phyloP scores from a whole-genome alignment of 768 basidiomycete species.

The Tylopilus felleus region DNA sequence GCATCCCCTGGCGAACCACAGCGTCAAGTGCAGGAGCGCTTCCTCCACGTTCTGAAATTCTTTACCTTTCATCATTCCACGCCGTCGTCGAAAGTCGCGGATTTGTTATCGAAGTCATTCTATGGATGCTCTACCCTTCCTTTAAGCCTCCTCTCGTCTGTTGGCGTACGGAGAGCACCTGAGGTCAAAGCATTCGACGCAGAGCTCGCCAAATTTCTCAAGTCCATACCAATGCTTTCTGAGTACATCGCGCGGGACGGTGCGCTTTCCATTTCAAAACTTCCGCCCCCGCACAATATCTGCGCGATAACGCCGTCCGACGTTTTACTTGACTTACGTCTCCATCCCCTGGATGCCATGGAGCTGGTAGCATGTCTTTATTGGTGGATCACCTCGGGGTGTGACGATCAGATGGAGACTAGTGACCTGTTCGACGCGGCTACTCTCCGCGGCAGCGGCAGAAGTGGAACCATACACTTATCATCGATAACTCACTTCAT shows the following conservation, averaged over 20 bases:
- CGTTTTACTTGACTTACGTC: slow-evolving; percentile 68
- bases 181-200: slow-evolving; percentile 72
- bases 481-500: slow-evolving; percentile 62
- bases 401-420: too few species aligned
- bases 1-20: neutral
- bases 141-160: slow-evolving; percentile 71
- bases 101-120: slow-evolving; percentile 68
- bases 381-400: slow-evolving; percentile 62
- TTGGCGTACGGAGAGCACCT: slow-evolving; percentile 61
- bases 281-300: slow-evolving; percentile 64
- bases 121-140: slow-evolving; percentile 58
- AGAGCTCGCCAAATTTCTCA: slow-evolving; percentile 67
- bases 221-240: slow-evolving; percentile 68
- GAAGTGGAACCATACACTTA: slow-evolving; percentile 55
- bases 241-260: slow-evolving; percentile 51
- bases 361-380: slow-evolving; percentile 76
- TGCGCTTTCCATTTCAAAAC: slow-evolving; percentile 49
- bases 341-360: slow-evolving; percentile 57
- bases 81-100: slow-evolving; percentile 75
- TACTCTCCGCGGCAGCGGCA: slow-evolving; percentile 44
- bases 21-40: neutral
- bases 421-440: slow-evolving; percentile 56
- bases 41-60: slow-evolving; percentile 11
- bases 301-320: slow-evolving; percentile 72
- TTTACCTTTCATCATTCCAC: slow-evolving; percentile 39